Percentiles rank a stretch among this genome's conserved stretches.
Evolutionary conservation across 768 basidiomycete genomes (phyloP).

Genomic region (Collybiopsis luxurians): DNA sequence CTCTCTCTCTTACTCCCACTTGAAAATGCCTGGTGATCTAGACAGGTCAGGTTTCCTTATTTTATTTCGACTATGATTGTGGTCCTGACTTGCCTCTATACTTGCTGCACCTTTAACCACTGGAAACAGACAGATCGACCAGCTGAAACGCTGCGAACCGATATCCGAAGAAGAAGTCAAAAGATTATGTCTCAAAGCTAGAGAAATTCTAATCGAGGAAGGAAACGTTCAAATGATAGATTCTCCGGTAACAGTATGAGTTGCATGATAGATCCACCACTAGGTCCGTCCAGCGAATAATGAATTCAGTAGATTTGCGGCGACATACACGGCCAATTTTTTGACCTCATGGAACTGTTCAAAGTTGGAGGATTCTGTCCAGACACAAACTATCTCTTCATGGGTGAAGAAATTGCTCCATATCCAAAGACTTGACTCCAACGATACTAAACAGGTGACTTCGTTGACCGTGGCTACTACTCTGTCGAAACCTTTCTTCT

Average conservation of each 20-base stretch:
- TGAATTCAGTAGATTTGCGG: conserved; percentile 69
- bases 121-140: conserved; percentile 81
- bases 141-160: conserved; percentile 89
- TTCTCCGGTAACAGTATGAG: conserved; percentile 82
- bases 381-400: conserved; percentile 94
- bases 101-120: background rate
- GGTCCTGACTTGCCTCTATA: background rate
- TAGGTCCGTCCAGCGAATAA: conserved; percentile 12
- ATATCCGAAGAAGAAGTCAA: conserved; percentile 97
- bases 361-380: conserved; percentile 91
- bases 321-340: conserved; percentile 97
- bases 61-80: background rate
- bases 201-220: conserved; percentile 96
- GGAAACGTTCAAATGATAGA: conserved; percentile 97
- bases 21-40: conserved; percentile 24
- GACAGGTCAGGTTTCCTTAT: conserved; percentile 17
- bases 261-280: background rate
- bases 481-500: conserved; percentile 95
- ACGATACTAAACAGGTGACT: conserved; percentile 74
- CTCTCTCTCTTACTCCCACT: background rate
- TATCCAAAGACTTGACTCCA: background rate
- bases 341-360: conserved; percentile 95
- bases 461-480: conserved; percentile 97
- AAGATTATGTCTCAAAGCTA: conserved; percentile 89
- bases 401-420: conserved; percentile 54